A percentile compares a stretch with the other conserved stretches of the same genome.
phyloP scores from a whole-genome alignment of 1,139 yeast species.

The Saccharomyces hybrid region DNA sequence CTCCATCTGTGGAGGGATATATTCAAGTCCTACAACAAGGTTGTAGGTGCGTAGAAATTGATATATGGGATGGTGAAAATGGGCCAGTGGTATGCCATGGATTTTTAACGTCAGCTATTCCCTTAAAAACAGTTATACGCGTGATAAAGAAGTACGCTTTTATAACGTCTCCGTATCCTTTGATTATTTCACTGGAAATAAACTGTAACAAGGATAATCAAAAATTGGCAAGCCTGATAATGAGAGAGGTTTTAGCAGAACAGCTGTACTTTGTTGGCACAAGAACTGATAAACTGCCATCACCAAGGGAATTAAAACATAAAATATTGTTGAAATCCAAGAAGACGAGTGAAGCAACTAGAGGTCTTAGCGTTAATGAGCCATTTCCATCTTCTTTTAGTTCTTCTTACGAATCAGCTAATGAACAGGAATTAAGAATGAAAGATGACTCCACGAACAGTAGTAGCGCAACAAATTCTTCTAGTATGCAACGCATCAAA shows the following conservation, averaged over 20 bases:
- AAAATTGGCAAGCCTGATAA: constrained; percentile 41
- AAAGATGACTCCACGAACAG: constrained; percentile 11
- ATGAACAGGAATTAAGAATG: constrained; percentile 13
- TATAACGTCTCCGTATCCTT: constrained; percentile 72
- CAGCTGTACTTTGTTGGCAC: constrained; percentile 33
- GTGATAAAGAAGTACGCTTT: constrained; percentile 80
- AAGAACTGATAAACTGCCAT: constrained; percentile 41
- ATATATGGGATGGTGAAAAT: constrained; percentile 81
- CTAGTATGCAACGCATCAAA: constrained; percentile 25
- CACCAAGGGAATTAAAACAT: constrained; percentile 64
- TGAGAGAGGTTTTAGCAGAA: constrained; percentile 54
- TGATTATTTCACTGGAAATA: constrained; percentile 80
- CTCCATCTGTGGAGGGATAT: constrained; percentile 84
- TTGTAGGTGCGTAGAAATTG: constrained; percentile 87
- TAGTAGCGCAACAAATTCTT: constrained; percentile 14
- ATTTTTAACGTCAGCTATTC: constrained; percentile 67
- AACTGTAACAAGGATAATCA: constrained; percentile 69
- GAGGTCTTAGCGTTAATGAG: not conserved
- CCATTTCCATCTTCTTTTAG: constrained; percentile 12
- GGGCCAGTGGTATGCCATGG: constrained; percentile 93
- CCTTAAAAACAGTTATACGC: constrained; percentile 59
- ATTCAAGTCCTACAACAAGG: constrained; percentile 85
- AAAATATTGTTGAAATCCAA: constrained; percentile 73
- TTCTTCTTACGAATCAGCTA: constrained; percentile 24
- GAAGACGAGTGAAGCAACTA: constrained; percentile 33